Evolutionary conservation across 2,329 filamentous ascomycete genomes (phyloP).

Genomic region (Elsinoe australis): DNA sequence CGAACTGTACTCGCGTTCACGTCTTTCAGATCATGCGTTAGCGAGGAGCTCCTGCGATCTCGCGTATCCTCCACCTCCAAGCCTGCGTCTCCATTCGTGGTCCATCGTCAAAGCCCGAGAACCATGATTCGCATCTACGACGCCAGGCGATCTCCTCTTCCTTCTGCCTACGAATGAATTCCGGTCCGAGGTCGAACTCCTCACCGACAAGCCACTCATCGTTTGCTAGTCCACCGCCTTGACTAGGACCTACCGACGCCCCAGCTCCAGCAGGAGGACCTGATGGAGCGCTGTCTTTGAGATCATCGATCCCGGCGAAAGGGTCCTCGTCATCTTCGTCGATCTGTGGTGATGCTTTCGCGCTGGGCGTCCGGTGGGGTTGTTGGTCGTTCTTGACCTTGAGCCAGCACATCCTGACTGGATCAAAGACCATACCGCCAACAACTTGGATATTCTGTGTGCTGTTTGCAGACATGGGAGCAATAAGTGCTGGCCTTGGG

Average conservation of each 20-base stretch:
- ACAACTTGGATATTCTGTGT: constrained; percentile 84
- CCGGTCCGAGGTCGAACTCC: constrained; percentile 94
- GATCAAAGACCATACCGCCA: constrained; percentile 97
- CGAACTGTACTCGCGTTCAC: neutral
- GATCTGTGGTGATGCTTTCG: constrained; percentile 42
- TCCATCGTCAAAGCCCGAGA: constrained; percentile 45
- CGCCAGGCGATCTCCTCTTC: constrained; percentile 91
- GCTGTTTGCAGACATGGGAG: constrained; percentile 62
- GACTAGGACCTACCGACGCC: constrained; percentile 23
- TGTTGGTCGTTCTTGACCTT: constrained; percentile 49
- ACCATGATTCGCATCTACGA: constrained; percentile 80
- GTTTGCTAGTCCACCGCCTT: constrained; percentile 27
- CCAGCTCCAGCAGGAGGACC: constrained; percentile 13
- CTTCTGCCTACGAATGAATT: constrained; percentile 80
- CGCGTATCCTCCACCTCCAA: constrained; percentile 69
- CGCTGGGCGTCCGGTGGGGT: constrained; percentile 28
- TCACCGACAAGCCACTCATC: constrained; percentile 69
- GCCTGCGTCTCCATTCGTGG: constrained; percentile 49
- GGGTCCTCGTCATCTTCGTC: constrained; percentile 82
- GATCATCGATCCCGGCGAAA: constrained; percentile 89
- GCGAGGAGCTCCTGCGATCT: constrained; percentile 23
- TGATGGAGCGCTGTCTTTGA: constrained; percentile 53
- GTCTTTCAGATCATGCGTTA: neutral
- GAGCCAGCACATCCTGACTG: constrained; percentile 94
- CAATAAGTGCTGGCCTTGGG: constrained; percentile 70